Percentiles rank a stretch among this genome's conserved stretches.
Evolutionary conservation across 1,284 basidiomycete genomes (phyloP).

Genomic region (Chondrostereum purpureum): DNA sequence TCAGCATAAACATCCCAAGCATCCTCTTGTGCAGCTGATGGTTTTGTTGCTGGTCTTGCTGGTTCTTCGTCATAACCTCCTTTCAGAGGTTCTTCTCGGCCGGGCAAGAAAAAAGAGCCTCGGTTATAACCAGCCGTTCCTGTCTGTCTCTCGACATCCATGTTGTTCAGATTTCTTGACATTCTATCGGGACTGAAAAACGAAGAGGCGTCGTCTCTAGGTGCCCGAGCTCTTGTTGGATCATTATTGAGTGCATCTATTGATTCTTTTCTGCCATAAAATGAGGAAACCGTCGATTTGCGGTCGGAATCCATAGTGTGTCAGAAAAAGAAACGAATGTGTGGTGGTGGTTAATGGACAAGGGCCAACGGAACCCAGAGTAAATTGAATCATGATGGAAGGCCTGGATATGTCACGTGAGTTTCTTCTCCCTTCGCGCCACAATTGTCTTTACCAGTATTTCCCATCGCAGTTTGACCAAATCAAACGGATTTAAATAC

Average conservation of each 20-base stretch:
- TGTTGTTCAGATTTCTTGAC: constrained; percentile 21
- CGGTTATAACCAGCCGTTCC: constrained; percentile 62
- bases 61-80: constrained; percentile 61
- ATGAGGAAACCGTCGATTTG: constrained; percentile 71
- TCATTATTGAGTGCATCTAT: constrained; percentile 55
- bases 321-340: not conserved
- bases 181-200: constrained; percentile 45
- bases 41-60: constrained; percentile 27
- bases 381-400: no score
- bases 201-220: constrained; percentile 59
- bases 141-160: constrained; percentile 9
- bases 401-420: no score
- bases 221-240: constrained; percentile 28
- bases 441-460: no score
- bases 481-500: no score
- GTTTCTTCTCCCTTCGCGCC: no score
- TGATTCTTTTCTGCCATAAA: constrained; percentile 53
- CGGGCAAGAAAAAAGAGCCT: constrained; percentile 55
- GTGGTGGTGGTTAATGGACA: no score
- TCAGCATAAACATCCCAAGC: constrained; percentile 85
- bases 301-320: constrained; percentile 42
- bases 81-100: constrained; percentile 67
- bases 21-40: constrained; percentile 31
- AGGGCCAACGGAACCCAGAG: no score
- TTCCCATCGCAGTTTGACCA: no score